A percentile compares a stretch with the other conserved stretches of the same genome.
These are phyloP conservation scores for Starmerella sp. DNA, from an alignment of 805 yeast genomes.

Conservation along the genomic window DNA sequence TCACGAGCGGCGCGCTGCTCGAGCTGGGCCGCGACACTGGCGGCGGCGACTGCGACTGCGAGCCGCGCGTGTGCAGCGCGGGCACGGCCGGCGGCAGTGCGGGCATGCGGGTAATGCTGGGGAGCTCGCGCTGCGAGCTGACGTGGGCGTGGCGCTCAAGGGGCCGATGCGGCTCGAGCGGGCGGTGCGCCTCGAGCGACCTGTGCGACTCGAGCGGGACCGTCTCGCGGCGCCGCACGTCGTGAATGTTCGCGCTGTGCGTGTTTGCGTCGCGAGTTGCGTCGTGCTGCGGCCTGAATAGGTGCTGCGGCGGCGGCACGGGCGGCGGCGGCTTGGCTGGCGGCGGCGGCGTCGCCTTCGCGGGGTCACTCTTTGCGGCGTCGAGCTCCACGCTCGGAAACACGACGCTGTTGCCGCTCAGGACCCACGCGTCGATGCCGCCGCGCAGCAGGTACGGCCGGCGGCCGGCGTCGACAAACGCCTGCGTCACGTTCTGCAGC, in stretches of 20 bases:
- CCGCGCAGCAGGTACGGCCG: slow-evolving; percentile 38
- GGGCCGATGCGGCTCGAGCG: background rate
- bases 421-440: slow-evolving; percentile 43
- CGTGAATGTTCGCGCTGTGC: background rate
- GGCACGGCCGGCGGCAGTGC: background rate
- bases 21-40: background rate
- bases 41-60: background rate
- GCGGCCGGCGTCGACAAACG: slow-evolving; percentile 33
- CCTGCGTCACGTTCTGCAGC: slow-evolving; percentile 33
- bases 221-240: background rate
- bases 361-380: slow-evolving; percentile 16
- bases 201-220: background rate
- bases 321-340: slow-evolving; percentile 9
- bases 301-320: slow-evolving; percentile 5
- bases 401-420: background rate
- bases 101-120: background rate
- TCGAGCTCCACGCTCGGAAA: background rate
- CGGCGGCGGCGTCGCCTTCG: slow-evolving; percentile 1
- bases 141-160: background rate
- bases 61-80: background rate
- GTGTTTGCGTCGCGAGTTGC: too few species aligned
- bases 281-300: background rate
- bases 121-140: background rate
- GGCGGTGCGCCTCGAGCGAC: background rate
- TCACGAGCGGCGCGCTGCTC: background rate